Percentiles rank a stretch among this genome's conserved stretches.
These are phyloP conservation scores for Thymus quinquecostatus DNA, from an alignment of 257 asterid species.

Conservation along the genomic window DNA sequence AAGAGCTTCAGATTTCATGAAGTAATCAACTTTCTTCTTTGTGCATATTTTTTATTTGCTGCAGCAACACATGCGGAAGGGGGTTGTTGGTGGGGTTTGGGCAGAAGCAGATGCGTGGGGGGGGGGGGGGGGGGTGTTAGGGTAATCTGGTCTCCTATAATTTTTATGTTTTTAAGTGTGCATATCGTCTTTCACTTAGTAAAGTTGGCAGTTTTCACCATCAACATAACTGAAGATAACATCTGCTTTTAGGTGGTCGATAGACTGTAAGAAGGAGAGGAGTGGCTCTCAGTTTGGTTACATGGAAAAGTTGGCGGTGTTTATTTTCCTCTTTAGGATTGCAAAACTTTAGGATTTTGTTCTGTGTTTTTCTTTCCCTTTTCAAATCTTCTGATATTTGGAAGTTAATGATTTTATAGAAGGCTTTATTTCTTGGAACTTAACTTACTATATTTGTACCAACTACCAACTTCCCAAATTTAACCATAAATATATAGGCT, in stretches of 20 bases:
- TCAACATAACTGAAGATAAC: neutral
- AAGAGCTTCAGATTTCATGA: slow-evolving; percentile 81
- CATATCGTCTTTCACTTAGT: neutral
- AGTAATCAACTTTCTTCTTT: slow-evolving; percentile 46
- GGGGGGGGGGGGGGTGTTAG: no score
- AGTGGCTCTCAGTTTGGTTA: slow-evolving; percentile 23
- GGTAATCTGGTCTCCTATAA: no score
- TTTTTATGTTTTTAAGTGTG: neutral
- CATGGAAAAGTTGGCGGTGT: slow-evolving; percentile 14
- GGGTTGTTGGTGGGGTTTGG: no score
- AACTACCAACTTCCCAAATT: neutral
- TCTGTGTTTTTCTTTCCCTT: neutral
- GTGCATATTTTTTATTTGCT: slow-evolving; percentile 8
- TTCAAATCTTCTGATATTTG: slow-evolving; percentile 15
- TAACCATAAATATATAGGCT: neutral
- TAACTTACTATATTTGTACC: neutral
- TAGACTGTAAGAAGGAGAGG: slow-evolving; percentile 19
- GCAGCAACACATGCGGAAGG: no score
- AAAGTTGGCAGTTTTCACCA: neutral
- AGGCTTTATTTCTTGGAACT: neutral
- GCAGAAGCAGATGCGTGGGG: no score
- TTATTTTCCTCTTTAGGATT: slow-evolving; percentile 12
- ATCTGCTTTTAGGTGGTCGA: slow-evolving; percentile 14
- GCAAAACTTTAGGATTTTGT: slow-evolving; percentile 3
- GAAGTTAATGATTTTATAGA: neutral